Conservation (phyloP, 2,329 filamentous ascomycete genomes). For the Geosmithia flava region DNA sequence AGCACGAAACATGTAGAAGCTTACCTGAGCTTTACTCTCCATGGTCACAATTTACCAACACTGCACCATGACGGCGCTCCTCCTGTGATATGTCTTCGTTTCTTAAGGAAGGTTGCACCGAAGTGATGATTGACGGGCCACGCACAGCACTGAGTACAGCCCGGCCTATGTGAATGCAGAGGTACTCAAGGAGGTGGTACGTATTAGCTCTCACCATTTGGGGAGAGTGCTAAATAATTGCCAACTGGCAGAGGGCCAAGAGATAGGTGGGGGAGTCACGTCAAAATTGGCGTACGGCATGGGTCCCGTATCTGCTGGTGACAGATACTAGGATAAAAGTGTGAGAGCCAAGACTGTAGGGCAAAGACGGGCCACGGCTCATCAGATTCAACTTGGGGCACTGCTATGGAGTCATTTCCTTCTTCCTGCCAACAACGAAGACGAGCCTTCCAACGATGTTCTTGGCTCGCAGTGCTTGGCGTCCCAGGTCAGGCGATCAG, state of each 20-base stretch:
- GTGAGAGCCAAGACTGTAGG: not conserved
- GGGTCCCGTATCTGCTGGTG: not conserved
- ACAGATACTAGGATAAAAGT: not conserved
- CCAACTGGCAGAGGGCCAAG: not conserved
- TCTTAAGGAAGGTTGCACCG: not conserved
- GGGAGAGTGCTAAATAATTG: not conserved
- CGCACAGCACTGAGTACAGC: not conserved
- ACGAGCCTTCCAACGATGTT: not conserved
- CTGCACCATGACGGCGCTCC: not conserved
- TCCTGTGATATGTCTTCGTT: not conserved
- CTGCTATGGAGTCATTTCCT: not conserved
- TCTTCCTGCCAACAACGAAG: not conserved
- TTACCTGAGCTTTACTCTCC: constrained; percentile 25
- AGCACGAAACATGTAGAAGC: constrained; percentile 1
- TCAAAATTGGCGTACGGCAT: not conserved
- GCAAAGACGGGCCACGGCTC: not conserved
- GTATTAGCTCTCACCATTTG: not conserved
- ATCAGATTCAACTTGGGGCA: not conserved
- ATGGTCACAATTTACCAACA: constrained; percentile 9
- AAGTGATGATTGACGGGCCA: not conserved
- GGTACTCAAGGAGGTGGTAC: not conserved
- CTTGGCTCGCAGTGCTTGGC: not conserved
- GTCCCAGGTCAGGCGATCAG: not conserved
- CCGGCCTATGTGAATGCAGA: not conserved
- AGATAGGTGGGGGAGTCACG: not conserved